Percentiles rank a stretch among this genome's conserved stretches.
Conservation (phyloP, 352 stramenopile species). For the Phytophthora crassamura region DNA sequence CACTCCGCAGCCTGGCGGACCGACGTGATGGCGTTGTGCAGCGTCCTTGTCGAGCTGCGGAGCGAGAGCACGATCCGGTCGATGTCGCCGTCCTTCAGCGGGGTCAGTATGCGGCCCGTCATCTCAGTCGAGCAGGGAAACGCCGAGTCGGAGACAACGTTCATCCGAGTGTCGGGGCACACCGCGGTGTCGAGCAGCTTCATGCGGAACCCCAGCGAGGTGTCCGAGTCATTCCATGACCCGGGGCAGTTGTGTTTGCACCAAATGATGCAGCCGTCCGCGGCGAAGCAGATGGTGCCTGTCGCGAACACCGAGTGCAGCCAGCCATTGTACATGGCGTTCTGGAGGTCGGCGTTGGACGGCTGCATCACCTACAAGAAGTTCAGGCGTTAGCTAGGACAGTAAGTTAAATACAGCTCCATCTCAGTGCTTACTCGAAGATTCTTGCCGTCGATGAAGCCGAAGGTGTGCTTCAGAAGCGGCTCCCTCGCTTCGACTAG, state of each 20-base stretch:
- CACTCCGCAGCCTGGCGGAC: neutral
- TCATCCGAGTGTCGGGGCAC: neutral
- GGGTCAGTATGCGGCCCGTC: slow-evolving; percentile 1
- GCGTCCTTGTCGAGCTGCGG: neutral
- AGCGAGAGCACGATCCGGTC: neutral
- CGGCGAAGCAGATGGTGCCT: too few relatives aligned
- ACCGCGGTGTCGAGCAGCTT: neutral
- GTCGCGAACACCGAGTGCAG: too few relatives aligned
- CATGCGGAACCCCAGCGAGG: too few relatives aligned
- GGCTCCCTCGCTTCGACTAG: too few relatives aligned
- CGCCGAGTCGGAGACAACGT: slow-evolving; percentile 2
- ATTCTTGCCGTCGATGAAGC: too few relatives aligned
- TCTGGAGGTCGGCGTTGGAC: neutral
- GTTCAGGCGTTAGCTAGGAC: slow-evolving; percentile 17
- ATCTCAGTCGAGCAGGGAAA: slow-evolving; percentile 12
- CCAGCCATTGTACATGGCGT: too few relatives aligned
- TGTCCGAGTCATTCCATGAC: too few relatives aligned
- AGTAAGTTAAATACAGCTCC: neutral
- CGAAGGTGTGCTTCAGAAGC: too few relatives aligned
- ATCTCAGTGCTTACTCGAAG: too few relatives aligned
- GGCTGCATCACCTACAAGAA: neutral
- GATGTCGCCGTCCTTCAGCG: slow-evolving; percentile 7
- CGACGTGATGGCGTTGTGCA: slow-evolving; percentile 18
- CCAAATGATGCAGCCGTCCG: too few relatives aligned
- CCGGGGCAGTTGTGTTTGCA: too few relatives aligned